phyloP scores from a whole-genome alignment of 2,329 filamentous ascomycete species.

The Cladophialophora psammophila region DNA sequence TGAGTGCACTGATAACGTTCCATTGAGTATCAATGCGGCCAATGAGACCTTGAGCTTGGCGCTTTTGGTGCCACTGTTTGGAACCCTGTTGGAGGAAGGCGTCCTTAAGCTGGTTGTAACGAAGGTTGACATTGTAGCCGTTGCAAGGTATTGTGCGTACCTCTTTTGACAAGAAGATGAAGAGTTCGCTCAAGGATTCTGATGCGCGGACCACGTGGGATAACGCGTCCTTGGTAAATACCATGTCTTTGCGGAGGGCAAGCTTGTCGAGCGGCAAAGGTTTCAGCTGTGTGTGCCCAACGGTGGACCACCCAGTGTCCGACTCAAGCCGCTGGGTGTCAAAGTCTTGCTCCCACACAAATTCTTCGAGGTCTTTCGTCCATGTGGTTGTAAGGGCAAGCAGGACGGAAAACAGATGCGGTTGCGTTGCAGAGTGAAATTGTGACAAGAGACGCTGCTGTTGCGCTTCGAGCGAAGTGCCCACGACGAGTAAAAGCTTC shows the following conservation, averaged over 20 bases:
- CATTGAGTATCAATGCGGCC: conserved; percentile 15
- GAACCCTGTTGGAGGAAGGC: background rate
- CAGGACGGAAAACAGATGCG: conserved; percentile 12
- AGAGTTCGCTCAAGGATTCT: background rate
- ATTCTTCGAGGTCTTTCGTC: conserved; percentile 10
- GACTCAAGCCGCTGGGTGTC: conserved; percentile 5
- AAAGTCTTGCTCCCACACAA: conserved; percentile 11
- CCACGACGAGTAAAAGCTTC: conserved; percentile 14
- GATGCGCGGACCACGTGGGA: background rate
- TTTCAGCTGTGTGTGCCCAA: background rate
- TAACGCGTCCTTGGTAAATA: background rate
- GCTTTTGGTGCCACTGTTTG: background rate
- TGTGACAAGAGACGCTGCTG: conserved; percentile 4
- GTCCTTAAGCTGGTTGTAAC: background rate
- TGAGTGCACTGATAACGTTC: conserved; percentile 7
- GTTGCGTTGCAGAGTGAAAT: background rate
- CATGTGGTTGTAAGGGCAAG: conserved; percentile 10
- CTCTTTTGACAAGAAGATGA: conserved; percentile 1
- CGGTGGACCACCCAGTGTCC: conserved; percentile 13
- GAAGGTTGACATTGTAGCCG: background rate
- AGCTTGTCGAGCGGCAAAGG: conserved; percentile 8
- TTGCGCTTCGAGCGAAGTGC: background rate
- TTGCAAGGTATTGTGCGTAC: background rate
- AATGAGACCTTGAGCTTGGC: conserved; percentile 13
- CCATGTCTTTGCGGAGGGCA: conserved; percentile 8